A percentile compares a stretch with the other conserved stretches of the same genome.
These are phyloP conservation scores for Blastobotrys serpentis DNA, from an alignment of 1,139 yeast genomes.

Conservation along the genomic window DNA sequence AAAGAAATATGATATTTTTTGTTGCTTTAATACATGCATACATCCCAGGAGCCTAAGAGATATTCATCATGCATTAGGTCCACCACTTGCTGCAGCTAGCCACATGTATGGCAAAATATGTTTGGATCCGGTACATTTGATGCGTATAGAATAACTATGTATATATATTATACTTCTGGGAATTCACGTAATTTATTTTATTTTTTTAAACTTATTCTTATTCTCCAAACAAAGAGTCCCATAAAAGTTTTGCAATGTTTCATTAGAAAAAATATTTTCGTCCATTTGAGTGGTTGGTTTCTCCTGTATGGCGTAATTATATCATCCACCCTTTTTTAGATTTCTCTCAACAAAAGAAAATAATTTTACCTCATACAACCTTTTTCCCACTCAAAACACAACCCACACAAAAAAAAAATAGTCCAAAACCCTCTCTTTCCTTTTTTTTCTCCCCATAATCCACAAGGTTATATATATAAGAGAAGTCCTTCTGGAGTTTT, in stretches of 20 bases:
- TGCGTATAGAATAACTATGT: no score
- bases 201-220: neutral
- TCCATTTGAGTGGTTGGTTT: neutral
- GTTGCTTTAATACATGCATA: neutral
- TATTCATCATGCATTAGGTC: neutral
- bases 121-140: no score
- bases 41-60: neutral
- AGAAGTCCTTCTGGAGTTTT: neutral
- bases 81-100: neutral
- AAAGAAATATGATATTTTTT: neutral
- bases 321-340: neutral
- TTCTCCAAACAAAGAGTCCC: neutral
- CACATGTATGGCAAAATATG: neutral
- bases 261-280: neutral
- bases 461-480: neutral
- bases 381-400: neutral
- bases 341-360: neutral
- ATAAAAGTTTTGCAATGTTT: neutral
- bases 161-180: no score
- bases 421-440: neutral
- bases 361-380: neutral
- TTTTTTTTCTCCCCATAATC: neutral
- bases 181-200: no score
- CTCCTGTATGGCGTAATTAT: neutral
- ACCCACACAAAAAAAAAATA: neutral